Base-by-base conservation (phyloP, 495 filamentous ascomycete species). In the Daldinia loculata region DNA sequence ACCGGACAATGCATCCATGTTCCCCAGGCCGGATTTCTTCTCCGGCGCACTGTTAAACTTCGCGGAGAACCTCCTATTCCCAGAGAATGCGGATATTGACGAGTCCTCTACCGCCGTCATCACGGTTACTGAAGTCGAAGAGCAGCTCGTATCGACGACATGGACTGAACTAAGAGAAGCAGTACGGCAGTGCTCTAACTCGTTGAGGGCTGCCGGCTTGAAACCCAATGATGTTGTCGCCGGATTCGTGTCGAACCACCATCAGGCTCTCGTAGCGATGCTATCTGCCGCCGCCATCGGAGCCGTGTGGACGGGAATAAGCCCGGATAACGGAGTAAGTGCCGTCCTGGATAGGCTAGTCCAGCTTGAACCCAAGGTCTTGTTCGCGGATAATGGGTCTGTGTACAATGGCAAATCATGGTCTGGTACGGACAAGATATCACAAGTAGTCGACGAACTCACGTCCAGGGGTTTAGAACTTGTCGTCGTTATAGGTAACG, bases 301-400 rank as follows among this genome's bases (percentile, higher is more conserved):
- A 19, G 93, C 91, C n/a, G 87, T 95, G 45, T 98, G 93, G 93
- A 95, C 93, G 0, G 92, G 92, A 2, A 90, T 96, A 50, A 94
- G 91, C 69, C 91, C 92, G 0, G 93, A 96, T 76, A 93, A 88
- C 32, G 93, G 93, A n/a, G 82, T 84, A 43, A 84, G 82, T 59
- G 83, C 83, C 26, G 93, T 97, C 4, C 80, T 98, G 15, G 94
- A 97, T 71, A 88, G 94, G 8, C 80, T 97, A 58, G 83, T 83
- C 66, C 94, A 98, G 83, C 92, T 98, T 57, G 85, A 90, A 62
- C 94, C 94, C 2, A 88, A 86, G 56, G 77, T 95, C 7, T 81
- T 98, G 11, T 95, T 98, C 73, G 88, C 92, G 7, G 94, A 97
- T 79, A 94, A 93, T 74, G 92, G 89, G 29, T 91, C 91, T 2